Conservation (phyloP, 1,284 basidiomycete species). For the Marasmius fiardii region DNA sequence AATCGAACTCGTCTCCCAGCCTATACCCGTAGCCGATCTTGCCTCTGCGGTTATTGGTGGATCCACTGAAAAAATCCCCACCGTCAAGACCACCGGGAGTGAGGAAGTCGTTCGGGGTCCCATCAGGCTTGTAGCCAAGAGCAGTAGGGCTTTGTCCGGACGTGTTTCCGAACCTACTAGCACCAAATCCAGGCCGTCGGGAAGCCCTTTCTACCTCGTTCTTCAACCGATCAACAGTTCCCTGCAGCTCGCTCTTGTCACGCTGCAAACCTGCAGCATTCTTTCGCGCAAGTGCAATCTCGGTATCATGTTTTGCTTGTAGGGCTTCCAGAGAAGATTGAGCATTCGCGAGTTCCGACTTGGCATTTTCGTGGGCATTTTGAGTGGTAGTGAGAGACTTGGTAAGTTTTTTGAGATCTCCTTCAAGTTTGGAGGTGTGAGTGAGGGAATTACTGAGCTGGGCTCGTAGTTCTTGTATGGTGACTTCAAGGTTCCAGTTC, state of each 20-base stretch:
- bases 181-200: constrained; percentile 35
- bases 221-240: constrained; percentile 73
- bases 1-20: constrained; percentile 33
- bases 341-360: constrained; percentile 56
- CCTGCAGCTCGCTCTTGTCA: constrained; percentile 90
- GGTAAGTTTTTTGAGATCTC: constrained; percentile 80
- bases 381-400: constrained; percentile 73
- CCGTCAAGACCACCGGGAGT: constrained; percentile 60
- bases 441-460: constrained; percentile 69
- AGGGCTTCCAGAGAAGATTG: constrained; percentile 64
- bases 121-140: constrained; percentile 16
- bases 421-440: constrained; percentile 68
- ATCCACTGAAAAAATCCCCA: constrained; percentile 70
- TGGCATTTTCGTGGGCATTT: constrained; percentile 75
- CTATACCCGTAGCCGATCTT: constrained; percentile 29
- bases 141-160: not conserved
- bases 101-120: constrained; percentile 39
- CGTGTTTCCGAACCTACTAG: not conserved
- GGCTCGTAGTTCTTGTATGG: constrained; percentile 81
- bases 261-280: constrained; percentile 84
- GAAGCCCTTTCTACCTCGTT: constrained; percentile 61
- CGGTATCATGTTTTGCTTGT: constrained; percentile 89
- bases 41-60: constrained; percentile 51
- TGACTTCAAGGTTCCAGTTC: constrained; percentile 98
- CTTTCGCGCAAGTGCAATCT: constrained; percentile 87